Conservation (phyloP, 768 basidiomycete species). For the Coprinopsis marcescibilis region DNA sequence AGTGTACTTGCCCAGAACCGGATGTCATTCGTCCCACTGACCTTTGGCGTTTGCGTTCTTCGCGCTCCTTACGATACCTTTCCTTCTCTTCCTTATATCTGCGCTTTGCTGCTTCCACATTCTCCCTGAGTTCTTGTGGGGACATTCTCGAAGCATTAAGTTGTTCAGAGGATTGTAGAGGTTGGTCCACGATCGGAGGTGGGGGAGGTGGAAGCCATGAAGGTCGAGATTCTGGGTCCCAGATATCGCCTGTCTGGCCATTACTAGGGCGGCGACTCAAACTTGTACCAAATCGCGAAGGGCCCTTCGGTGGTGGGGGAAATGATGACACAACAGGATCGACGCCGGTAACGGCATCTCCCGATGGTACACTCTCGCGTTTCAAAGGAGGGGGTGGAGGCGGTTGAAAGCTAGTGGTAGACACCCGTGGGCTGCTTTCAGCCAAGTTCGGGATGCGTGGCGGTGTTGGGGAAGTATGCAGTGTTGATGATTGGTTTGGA, state of each 20-base stretch:
- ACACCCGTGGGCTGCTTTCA: too few relatives aligned
- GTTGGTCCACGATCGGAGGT: slow-evolving; percentile 1
- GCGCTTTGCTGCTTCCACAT: slow-evolving; percentile 57
- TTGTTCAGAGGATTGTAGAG: not conserved
- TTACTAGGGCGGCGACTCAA: not conserved
- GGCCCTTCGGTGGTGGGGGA: slow-evolving; percentile 12
- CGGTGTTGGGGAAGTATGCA: too few relatives aligned
- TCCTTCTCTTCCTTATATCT: slow-evolving; percentile 70
- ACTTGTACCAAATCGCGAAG: slow-evolving; percentile 1
- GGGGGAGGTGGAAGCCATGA: slow-evolving; percentile 10
- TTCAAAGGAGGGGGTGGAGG: too few relatives aligned
- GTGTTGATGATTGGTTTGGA: too few relatives aligned
- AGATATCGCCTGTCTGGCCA: not conserved
- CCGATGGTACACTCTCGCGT: too few relatives aligned
- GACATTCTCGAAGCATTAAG: slow-evolving; percentile 11
- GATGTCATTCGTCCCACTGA: slow-evolving; percentile 17
- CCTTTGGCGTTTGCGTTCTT: slow-evolving; percentile 38
- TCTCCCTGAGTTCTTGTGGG: slow-evolving; percentile 34
- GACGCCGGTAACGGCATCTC: not conserved
- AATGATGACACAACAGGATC: slow-evolving; percentile 2
- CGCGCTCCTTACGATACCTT: slow-evolving; percentile 54
- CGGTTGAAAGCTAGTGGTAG: too few relatives aligned
- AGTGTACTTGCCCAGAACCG: slow-evolving; percentile 8
- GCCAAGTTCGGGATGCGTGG: too few relatives aligned
- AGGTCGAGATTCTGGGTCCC: slow-evolving; percentile 2